Conservation (phyloP, 23 red algal genomes). For the Chondrus crispus region DNA sequence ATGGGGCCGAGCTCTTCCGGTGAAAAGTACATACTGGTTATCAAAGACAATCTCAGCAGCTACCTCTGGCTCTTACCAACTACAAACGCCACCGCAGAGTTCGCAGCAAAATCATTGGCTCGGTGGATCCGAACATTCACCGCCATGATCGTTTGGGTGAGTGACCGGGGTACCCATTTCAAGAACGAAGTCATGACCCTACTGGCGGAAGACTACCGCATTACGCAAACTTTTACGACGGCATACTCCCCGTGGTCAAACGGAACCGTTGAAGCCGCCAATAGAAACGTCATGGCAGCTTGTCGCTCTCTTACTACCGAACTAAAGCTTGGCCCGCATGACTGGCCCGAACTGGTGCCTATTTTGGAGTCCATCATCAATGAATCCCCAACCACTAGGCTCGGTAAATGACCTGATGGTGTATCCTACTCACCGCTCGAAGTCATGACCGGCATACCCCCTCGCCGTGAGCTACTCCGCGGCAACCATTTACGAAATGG, state of each 20-base stretch:
- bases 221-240: slow-evolving; percentile 21
- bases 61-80: slow-evolving; percentile 34
- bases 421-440: not conserved
- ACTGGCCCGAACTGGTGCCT: not conserved
- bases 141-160: not conserved
- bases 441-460: not conserved
- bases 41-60: not conserved
- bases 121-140: slow-evolving; percentile 13
- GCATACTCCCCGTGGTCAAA: slow-evolving; percentile 43
- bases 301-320: not conserved
- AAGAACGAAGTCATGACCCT: not conserved
- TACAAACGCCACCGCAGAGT: not conserved
- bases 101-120: not conserved
- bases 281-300: not conserved
- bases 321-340: not conserved
- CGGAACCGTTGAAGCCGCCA: slow-evolving; percentile 14
- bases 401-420: not conserved
- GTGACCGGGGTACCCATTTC: not conserved
- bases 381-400: not conserved
- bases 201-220: not conserved
- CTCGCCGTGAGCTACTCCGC: not conserved
- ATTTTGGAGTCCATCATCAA: not conserved
- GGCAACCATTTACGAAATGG: not conserved
- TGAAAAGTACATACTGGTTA: not conserved
- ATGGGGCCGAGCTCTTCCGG: not conserved